These are phyloP conservation scores for Prunus mume DNA, from an alignment of 306 rosid species.

Conservation along the genomic window DNA sequence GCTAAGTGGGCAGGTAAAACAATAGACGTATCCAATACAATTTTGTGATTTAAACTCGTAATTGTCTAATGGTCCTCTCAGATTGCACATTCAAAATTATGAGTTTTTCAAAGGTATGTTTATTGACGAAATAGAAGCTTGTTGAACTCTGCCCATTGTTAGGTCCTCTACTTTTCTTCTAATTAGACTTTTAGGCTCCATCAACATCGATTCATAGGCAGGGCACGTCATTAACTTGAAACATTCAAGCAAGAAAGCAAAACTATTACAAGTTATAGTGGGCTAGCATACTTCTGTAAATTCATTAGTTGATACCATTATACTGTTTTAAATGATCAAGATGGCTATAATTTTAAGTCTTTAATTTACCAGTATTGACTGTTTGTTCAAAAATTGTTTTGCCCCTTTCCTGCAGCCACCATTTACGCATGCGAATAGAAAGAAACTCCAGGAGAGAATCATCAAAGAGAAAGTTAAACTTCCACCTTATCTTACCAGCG, in stretches of 20 bases:
- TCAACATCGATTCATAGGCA: not conserved
- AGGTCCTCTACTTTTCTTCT: not conserved
- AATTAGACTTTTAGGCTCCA: not conserved
- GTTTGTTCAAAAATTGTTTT: conserved; percentile 7
- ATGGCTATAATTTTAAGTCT: not conserved
- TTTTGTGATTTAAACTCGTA: not conserved
- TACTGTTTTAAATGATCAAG: conserved; percentile 1
- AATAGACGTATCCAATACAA: not conserved
- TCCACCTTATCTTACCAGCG: conserved; percentile 65
- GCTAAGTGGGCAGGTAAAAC: conserved; percentile 84
- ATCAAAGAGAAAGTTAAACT: conserved; percentile 87
- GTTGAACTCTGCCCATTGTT: not conserved
- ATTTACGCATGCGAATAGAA: conserved; percentile 67
- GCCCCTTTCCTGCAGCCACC: conserved; percentile 69
- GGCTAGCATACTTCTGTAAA: too few species aligned
- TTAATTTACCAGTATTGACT: not conserved
- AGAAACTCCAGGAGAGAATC: conserved; percentile 93
- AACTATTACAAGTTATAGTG: too few species aligned
- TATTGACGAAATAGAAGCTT: not conserved
- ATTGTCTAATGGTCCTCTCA: not conserved
- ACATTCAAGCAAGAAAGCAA: not conserved
- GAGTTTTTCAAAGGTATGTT: not conserved
- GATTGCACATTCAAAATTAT: not conserved
- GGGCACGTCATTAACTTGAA: not conserved
- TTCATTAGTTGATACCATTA: not conserved